Evolutionary conservation across 164 flowering plant species (phyloP), one percentile per base, ranked within the genome.

Genomic region (Protea cynaroides): DNA sequence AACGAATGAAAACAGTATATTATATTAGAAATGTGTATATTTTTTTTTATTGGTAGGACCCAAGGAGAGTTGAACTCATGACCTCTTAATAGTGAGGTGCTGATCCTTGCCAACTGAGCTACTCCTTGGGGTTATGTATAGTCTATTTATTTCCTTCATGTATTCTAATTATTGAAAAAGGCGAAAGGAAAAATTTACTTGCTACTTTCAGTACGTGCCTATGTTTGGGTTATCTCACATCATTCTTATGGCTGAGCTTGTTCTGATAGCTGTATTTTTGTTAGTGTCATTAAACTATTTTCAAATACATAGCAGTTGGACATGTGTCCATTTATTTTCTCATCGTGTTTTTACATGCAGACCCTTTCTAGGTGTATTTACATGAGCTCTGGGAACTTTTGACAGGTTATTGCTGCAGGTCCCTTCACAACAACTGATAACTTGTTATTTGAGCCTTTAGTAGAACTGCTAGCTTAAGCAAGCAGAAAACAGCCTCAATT

Each of bases 371-470:
- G 10, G 17, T 46, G 55, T 18, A 19, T 34, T 58, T 46, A 36
- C 37, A 63, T 17, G 53, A 14, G 62, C 5, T 38, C 66, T 59
- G 59, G 64, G 56, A 65, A 47, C 49, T 71, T 63, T 62, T 10
- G 46, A 71, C 91, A 95, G 99, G 76, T 92, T 62, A 82, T 92
- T 79, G 99, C 97, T 62, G 85, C 96, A 24, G 98, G 98, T 56
- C 99, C 98, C 52, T 92, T 81, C 70, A 86, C 96, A 53, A 95
- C 99, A 63, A 81, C 77, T 59, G 99, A 95, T 71, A 95, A 95
- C 75, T 76, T 95, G 58, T 71, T 83, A 51, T 95, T 90, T 79
- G 97, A 95, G 76, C 99, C 99, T 72, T 73, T 95, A 52, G 61
- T 66, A 23, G 99, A 92, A 69, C 73, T 95, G 71, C 82, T 95